A percentile compares a stretch with the other conserved stretches of the same genome.
These are phyloP conservation scores for Trichoderma sp. DNA, from an alignment of 2,329 filamentous ascomycete species.

Conservation along the genomic window DNA sequence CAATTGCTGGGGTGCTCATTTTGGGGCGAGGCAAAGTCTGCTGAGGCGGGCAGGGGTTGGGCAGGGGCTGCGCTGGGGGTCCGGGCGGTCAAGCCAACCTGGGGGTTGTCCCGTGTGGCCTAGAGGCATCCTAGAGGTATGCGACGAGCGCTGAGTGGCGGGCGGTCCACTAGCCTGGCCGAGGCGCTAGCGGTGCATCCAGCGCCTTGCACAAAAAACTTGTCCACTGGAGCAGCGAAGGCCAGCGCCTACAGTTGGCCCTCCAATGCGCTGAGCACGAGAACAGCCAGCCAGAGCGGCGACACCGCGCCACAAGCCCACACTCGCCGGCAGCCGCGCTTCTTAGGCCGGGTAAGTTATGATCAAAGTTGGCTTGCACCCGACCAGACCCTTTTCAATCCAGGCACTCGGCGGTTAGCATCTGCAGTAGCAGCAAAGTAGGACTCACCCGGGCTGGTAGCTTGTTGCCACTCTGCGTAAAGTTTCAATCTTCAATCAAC, in stretches of 20 bases:
- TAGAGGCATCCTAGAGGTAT: neutral
- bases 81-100: constrained; percentile 22
- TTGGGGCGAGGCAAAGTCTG: constrained; percentile 26
- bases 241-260: neutral
- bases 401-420: constrained; percentile 9
- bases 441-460: constrained; percentile 6
- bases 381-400: neutral
- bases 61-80: neutral
- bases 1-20: constrained; percentile 19
- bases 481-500: no score
- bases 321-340: constrained; percentile 5
- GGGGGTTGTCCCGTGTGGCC: constrained; percentile 19
- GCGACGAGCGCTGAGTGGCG: constrained; percentile 18
- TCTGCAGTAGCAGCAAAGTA: neutral
- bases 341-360: neutral
- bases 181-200: constrained; percentile 9
- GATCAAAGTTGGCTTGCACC: neutral
- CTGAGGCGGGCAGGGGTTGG: constrained; percentile 22
- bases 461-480: neutral
- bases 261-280: neutral
- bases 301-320: constrained; percentile 17
- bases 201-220: constrained; percentile 2
- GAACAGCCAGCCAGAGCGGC: neutral
- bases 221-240: neutral
- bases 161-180: constrained; percentile 19